Base-by-base conservation (phyloP, 163 green algal species). In the Volvox carteri region DNA sequence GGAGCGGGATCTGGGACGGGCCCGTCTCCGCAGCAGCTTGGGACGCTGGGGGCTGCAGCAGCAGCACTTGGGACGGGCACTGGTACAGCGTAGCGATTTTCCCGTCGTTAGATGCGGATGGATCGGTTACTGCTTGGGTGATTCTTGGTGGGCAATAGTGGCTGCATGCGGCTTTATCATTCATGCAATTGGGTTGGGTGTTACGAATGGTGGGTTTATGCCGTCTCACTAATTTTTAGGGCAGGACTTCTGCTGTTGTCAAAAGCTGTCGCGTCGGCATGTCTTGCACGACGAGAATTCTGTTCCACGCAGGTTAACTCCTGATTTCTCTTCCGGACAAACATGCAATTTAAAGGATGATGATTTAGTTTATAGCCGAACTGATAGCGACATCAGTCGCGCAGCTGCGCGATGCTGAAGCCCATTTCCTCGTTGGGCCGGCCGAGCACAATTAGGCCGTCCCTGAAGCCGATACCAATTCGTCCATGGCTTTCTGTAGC, bases 251-350 rank as follows among this genome's bases (percentile, higher is more conserved):
- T n/a, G n/a, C n/a, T n/a, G n/a, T n/a, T n/a, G n/a, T n/a, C n/a
- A 23, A 65, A 65, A 75, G n/a, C 65, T 75, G 65, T 75, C 65
- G 65, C 30, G n/a, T n/a, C n/a, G n/a, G n/a, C n/a, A n/a, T n/a
- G n/a, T n/a, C n/a, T n/a, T 33, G 65, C 65, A 75, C 65, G 65
- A 75, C 65, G 33, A 75, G 30, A 33, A 75, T 75, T 75, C 65
- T 12, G 35, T 75, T 75, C 28, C 60, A 39, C 14, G 23, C 4
- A 37, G 25, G 23, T 72, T 35, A 72, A n/a, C n/a, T n/a, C n/a
- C n/a, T n/a, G n/a, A n/a, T n/a, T n/a, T n/a, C n/a, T n/a, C n/a
- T n/a, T 23, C 54, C 5, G 5, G 19, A 72, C 60, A 37, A 72
- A 2, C 1, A 39, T 72, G 3, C 23, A 39, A 72, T 72, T 72